Conservation (phyloP, 2,329 filamentous ascomycete species). For the Xylariales sp. region DNA sequence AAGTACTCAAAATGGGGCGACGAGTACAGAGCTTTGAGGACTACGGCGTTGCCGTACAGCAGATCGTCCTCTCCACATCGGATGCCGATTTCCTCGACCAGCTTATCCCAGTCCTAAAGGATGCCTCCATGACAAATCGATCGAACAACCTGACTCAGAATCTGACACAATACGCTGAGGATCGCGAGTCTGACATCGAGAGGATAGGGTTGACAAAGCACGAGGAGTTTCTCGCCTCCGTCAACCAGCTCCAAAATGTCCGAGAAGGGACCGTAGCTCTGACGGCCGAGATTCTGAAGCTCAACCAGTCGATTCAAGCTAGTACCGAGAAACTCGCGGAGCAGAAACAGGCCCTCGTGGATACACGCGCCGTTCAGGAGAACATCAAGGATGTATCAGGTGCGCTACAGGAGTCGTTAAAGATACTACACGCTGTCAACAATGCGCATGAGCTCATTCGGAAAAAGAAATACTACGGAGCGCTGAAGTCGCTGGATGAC, state of each 20-base stretch:
- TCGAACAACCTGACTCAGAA: constrained; percentile 71
- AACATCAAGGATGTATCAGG: constrained; percentile 92
- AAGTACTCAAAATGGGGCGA: constrained; percentile 18
- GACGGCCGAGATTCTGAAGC: constrained; percentile 83
- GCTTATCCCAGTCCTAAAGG: constrained; percentile 87
- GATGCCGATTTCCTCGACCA: constrained; percentile 95
- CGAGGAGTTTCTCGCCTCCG: constrained; percentile 90
- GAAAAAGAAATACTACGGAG: constrained; percentile 93
- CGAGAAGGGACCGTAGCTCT: constrained; percentile 84
- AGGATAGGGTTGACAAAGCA: constrained; percentile 92
- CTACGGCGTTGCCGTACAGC: constrained; percentile 30
- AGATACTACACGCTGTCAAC: constrained; percentile 88
- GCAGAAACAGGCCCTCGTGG: constrained; percentile 90
- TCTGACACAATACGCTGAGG: constrained; percentile 74
- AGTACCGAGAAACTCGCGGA: constrained; percentile 92
- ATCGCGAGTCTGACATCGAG: constrained; percentile 88
- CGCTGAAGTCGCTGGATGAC: constrained; percentile 88
- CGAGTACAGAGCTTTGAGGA: constrained; percentile 29
- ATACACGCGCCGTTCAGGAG: constrained; percentile 85
- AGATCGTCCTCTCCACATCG: constrained; percentile 91
- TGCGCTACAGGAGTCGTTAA: constrained; percentile 84
- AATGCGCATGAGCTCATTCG: constrained; percentile 87
- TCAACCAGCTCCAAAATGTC: constrained; percentile 89
- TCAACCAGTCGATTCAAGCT: constrained; percentile 91
- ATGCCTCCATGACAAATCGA: constrained; percentile 73